Conservation (phyloP, 2,329 filamentous ascomycete species). For the Xylariaceae sp. region DNA sequence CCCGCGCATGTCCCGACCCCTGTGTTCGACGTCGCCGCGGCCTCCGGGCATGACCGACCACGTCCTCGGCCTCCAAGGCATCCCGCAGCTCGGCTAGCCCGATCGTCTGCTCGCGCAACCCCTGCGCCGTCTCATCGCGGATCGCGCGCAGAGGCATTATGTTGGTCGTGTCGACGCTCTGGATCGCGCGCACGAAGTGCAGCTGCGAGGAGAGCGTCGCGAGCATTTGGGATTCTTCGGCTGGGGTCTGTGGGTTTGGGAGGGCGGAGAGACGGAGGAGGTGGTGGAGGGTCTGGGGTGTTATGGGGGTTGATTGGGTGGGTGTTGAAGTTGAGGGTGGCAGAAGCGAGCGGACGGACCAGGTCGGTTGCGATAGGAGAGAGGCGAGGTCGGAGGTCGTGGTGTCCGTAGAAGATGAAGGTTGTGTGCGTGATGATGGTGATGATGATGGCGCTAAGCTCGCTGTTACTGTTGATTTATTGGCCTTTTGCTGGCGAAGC, state of each 20-base stretch:
- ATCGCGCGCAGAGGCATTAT: slow-evolving; percentile 79
- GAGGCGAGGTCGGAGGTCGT: slow-evolving; percentile 37
- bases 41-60: slow-evolving; percentile 60
- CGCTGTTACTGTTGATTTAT: slow-evolving; percentile 10
- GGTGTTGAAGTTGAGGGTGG: slow-evolving; percentile 48
- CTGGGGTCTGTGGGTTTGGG: slow-evolving; percentile 67
- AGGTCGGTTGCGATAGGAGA: slow-evolving; percentile 75
- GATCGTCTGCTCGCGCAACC: slow-evolving; percentile 63
- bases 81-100: slow-evolving; percentile 62
- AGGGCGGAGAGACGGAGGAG: slow-evolving; percentile 90
- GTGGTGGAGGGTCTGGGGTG: slow-evolving; percentile 75
- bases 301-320: slow-evolving; percentile 53
- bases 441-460: slow-evolving; percentile 17
- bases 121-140: slow-evolving; percentile 75
- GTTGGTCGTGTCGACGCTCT: slow-evolving; percentile 75
- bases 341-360: slow-evolving; percentile 82
- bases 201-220: slow-evolving; percentile 80
- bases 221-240: slow-evolving; percentile 75
- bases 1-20: neutral
- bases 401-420: slow-evolving; percentile 58
- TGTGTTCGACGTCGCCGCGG: slow-evolving; percentile 33
- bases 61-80: slow-evolving; percentile 65
- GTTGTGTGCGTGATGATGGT: slow-evolving; percentile 36
- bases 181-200: slow-evolving; percentile 87
- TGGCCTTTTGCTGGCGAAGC: neutral